These are phyloP conservation scores for Alternaria triticina DNA, from an alignment of 2,329 filamentous ascomycete genomes.

Conservation along the genomic window DNA sequence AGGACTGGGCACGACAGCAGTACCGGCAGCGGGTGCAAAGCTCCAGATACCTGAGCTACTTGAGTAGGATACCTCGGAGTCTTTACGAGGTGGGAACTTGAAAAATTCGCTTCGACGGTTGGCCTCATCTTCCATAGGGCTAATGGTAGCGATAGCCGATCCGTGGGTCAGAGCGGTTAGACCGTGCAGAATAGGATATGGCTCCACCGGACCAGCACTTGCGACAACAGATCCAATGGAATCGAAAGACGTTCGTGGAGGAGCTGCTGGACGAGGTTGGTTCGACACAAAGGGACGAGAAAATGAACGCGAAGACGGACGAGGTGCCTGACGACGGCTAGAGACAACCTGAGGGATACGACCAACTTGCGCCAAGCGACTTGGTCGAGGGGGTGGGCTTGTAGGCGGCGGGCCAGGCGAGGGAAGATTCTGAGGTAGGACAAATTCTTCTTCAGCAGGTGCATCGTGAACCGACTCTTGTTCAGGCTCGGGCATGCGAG, in stretches of 20 bases:
- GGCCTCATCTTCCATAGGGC: slow-evolving; percentile 40
- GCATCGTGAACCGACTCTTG: neutral
- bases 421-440: slow-evolving; percentile 21
- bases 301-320: slow-evolving; percentile 78
- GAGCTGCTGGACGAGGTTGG: slow-evolving; percentile 49
- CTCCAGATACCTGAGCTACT: slow-evolving; percentile 69
- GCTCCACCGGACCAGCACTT: slow-evolving; percentile 37
- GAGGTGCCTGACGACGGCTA: slow-evolving; percentile 66
- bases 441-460: slow-evolving; percentile 6
- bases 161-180: slow-evolving; percentile 43
- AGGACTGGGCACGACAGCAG: slow-evolving; percentile 69
- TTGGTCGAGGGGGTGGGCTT: slow-evolving; percentile 56
- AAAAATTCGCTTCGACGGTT: slow-evolving; percentile 68
- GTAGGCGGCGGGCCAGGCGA: slow-evolving; percentile 34
- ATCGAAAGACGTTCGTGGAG: slow-evolving; percentile 42
- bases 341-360: slow-evolving; percentile 84
- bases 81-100: slow-evolving; percentile 73
- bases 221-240: slow-evolving; percentile 36
- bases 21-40: slow-evolving; percentile 61
- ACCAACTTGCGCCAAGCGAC: slow-evolving; percentile 79
- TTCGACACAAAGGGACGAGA: slow-evolving; percentile 75
- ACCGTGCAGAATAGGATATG: slow-evolving; percentile 46
- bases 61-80: slow-evolving; percentile 71
- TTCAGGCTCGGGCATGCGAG: neutral
- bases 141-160: slow-evolving; percentile 47